phyloP scores from a whole-genome alignment of 345 rosid genomes.

The Conringia planisiliqua region DNA sequence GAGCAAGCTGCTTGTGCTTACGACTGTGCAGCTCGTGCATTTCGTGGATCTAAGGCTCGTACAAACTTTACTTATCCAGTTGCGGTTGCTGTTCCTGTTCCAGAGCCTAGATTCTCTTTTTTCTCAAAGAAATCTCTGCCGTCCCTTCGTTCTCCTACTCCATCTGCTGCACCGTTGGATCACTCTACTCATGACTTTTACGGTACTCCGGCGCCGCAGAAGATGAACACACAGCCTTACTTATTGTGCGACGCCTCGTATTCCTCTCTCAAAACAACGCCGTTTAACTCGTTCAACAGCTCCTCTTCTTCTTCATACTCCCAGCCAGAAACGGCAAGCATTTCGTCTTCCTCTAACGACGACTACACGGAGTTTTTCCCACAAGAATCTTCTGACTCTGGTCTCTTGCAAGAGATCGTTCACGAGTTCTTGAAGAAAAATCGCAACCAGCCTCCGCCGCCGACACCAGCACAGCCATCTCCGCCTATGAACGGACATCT shows the following conservation, averaged over 20 bases:
- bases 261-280: conserved; percentile 8
- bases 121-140: conserved; percentile 29
- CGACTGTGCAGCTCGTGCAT: conserved; percentile 84
- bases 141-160: conserved; percentile 15
- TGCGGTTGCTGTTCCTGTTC: conserved; percentile 5
- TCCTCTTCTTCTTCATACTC: neutral
- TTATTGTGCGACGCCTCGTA: conserved; percentile 48
- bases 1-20: conserved; percentile 98
- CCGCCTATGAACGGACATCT: neutral
- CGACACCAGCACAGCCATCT: neutral
- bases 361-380: conserved; percentile 42
- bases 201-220: conserved; percentile 25
- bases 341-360: conserved; percentile 2
- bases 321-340: neutral
- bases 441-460: neutral
- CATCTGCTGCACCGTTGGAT: conserved; percentile 1
- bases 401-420: conserved; percentile 75
- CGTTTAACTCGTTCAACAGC: conserved; percentile 5
- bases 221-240: conserved; percentile 37
- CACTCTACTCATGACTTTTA: neutral
- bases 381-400: conserved; percentile 59
- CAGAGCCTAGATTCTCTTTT: conserved; percentile 38
- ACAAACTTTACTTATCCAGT: conserved; percentile 78
- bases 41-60: conserved; percentile 89
- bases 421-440: conserved; percentile 51